These are phyloP conservation scores for Xylariales sp. DNA, from an alignment of 2,329 filamentous ascomycete genomes.

Conservation along the genomic window DNA sequence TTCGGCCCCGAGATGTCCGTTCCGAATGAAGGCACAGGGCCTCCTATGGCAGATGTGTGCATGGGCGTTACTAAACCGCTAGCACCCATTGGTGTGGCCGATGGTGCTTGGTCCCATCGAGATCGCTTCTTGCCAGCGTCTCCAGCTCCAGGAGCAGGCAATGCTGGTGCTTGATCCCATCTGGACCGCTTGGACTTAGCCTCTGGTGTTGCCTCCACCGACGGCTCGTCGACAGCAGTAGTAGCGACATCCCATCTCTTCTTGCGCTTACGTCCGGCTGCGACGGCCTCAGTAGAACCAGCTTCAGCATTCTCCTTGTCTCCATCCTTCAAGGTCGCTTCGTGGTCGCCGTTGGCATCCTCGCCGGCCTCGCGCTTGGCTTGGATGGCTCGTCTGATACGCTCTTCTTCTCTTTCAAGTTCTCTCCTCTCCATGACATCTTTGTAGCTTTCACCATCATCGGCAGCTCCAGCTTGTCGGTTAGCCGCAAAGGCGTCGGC, in stretches of 20 bases:
- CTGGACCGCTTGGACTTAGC: conserved; percentile 71
- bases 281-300: conserved; percentile 58
- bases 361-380: conserved; percentile 59
- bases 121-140: conserved; percentile 71
- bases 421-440: conserved; percentile 90
- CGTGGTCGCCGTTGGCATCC: conserved; percentile 56
- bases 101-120: conserved; percentile 88
- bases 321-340: conserved; percentile 69
- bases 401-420: conserved; percentile 87
- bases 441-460: conserved; percentile 77
- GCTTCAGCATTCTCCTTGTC: conserved; percentile 72
- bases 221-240: conserved; percentile 45
- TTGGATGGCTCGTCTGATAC: conserved; percentile 74
- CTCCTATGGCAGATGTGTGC: conserved; percentile 61
- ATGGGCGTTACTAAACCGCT: conserved; percentile 74
- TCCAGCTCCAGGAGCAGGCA: conserved; percentile 41
- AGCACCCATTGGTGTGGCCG: conserved; percentile 70
- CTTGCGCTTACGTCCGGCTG: conserved; percentile 74
- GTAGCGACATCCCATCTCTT: conserved; percentile 86
- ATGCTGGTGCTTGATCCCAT: conserved; percentile 78
- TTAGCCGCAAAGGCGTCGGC: conserved; percentile 82
- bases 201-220: conserved; percentile 47
- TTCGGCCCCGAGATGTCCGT: conserved; percentile 78
- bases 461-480: conserved; percentile 59
- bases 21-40: conserved; percentile 64